phyloP scores from a whole-genome alignment of 495 filamentous ascomycete genomes.

The Penicillium dipodomyicola region DNA sequence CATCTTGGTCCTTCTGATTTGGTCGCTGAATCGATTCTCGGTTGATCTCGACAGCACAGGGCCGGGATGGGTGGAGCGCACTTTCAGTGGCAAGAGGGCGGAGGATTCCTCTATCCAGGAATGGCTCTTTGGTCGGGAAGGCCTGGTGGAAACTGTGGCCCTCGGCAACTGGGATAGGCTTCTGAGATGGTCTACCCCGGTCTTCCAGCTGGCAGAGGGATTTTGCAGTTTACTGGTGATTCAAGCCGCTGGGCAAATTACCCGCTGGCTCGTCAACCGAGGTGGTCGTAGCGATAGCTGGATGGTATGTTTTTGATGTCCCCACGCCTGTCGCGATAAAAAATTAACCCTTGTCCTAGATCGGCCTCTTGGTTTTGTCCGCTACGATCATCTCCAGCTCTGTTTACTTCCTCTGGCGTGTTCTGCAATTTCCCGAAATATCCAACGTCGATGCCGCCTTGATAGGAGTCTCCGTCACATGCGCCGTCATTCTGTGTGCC shows the following conservation, averaged over 20 bases:
- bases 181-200: slow-evolving; percentile 87
- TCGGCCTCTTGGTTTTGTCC: slow-evolving; percentile 80
- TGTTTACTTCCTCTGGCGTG: slow-evolving; percentile 94
- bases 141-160: slow-evolving; percentile 71
- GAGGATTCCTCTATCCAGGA: slow-evolving; percentile 63
- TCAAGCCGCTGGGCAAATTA: slow-evolving; percentile 89
- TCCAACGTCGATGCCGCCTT: slow-evolving; percentile 90
- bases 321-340: slow-evolving; percentile 22
- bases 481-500: slow-evolving; percentile 84
- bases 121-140: slow-evolving; percentile 81
- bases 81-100: slow-evolving; percentile 66
- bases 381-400: slow-evolving; percentile 89
- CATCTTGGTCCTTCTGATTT: slow-evolving; percentile 82
- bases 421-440: slow-evolving; percentile 89
- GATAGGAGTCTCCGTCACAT: slow-evolving; percentile 88
- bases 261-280: slow-evolving; percentile 90
- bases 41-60: slow-evolving; percentile 68
- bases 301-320: slow-evolving; percentile 69
- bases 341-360: slow-evolving; percentile 51
- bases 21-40: slow-evolving; percentile 90
- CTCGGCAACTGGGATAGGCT: slow-evolving; percentile 88
- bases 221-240: slow-evolving; percentile 97
- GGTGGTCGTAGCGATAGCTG: slow-evolving; percentile 87
- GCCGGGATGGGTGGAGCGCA: slow-evolving; percentile 74
- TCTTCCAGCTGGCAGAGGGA: slow-evolving; percentile 91